phyloP scores from a whole-genome alignment of 1,284 basidiomycete species.

The Melampsora occidentalis region DNA sequence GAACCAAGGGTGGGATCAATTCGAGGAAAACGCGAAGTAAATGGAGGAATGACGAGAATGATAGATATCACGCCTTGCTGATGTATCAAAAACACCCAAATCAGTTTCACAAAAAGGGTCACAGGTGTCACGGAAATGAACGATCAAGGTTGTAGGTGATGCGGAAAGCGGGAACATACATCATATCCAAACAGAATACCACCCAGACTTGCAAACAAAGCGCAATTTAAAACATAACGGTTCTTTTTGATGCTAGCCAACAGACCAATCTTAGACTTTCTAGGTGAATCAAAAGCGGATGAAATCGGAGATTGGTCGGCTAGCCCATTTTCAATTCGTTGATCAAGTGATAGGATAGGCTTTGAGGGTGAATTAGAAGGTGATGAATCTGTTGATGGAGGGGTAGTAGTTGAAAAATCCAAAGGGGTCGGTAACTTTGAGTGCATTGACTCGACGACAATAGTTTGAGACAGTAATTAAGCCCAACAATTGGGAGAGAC shows the following conservation, averaged over 20 bases:
- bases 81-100: slow-evolving; percentile 31
- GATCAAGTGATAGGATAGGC: neutral
- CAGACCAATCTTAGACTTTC: neutral
- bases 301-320: slow-evolving; percentile 1
- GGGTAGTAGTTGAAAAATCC: neutral
- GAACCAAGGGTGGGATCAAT: slow-evolving; percentile 45
- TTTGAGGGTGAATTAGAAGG: slow-evolving; percentile 2
- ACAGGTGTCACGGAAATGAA: neutral
- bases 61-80: slow-evolving; percentile 52
- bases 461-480: too few relatives aligned
- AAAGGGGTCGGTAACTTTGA: neutral
- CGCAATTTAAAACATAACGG: slow-evolving; percentile 30
- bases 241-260: slow-evolving; percentile 15
- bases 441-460: too few relatives aligned
- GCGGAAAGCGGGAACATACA: neutral
- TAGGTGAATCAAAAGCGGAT: neutral
- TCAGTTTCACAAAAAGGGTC: neutral
- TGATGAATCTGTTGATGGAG: neutral
- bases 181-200: slow-evolving; percentile 43
- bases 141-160: neutral
- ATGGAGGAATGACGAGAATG: slow-evolving; percentile 50
- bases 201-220: slow-evolving; percentile 38
- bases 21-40: slow-evolving; percentile 50
- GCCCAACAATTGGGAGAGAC: too few relatives aligned
- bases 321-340: neutral